phyloP scores from a whole-genome alignment of 2,329 filamentous ascomycete species.

The Purpureocillium lavendulum region DNA sequence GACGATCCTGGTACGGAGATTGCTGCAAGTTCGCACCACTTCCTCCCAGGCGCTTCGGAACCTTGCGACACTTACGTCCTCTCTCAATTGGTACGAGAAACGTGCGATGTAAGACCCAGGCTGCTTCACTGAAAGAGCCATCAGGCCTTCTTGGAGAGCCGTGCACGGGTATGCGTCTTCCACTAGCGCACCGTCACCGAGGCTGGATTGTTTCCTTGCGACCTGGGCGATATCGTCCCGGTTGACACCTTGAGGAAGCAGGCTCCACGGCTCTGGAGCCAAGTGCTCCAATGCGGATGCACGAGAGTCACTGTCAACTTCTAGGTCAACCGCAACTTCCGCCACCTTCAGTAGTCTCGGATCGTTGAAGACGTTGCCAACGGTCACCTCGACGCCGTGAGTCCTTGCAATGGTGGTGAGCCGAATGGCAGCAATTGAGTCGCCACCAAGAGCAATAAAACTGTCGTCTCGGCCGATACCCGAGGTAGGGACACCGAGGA shows the following conservation, averaged over 20 bases:
- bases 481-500: slow-evolving; percentile 1
- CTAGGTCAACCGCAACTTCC: background rate
- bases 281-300: background rate
- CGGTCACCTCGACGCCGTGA: background rate
- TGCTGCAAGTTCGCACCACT: slow-evolving; percentile 4
- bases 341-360: slow-evolving; percentile 1
- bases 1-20: slow-evolving; percentile 7
- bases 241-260: background rate
- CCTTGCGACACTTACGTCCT: slow-evolving; percentile 8
- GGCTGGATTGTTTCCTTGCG: background rate
- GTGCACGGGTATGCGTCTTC: slow-evolving; percentile 30
- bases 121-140: slow-evolving; percentile 25
- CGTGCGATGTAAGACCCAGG: slow-evolving; percentile 27
- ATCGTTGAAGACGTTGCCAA: slow-evolving; percentile 1
- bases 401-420: background rate
- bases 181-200: slow-evolving; percentile 1
- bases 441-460: slow-evolving; percentile 3
- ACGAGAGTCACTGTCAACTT: background rate
- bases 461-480: background rate
- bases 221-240: background rate
- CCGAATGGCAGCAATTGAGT: slow-evolving; percentile 12
- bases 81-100: slow-evolving; percentile 13
- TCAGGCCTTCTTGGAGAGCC: slow-evolving; percentile 29
- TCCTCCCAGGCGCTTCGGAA: slow-evolving; percentile 20
- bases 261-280: background rate